Evolutionary conservation across 768 basidiomycete species (phyloP), one percentile per base, ranked within the genome.

Genomic region (Termitomyces sp.): DNA sequence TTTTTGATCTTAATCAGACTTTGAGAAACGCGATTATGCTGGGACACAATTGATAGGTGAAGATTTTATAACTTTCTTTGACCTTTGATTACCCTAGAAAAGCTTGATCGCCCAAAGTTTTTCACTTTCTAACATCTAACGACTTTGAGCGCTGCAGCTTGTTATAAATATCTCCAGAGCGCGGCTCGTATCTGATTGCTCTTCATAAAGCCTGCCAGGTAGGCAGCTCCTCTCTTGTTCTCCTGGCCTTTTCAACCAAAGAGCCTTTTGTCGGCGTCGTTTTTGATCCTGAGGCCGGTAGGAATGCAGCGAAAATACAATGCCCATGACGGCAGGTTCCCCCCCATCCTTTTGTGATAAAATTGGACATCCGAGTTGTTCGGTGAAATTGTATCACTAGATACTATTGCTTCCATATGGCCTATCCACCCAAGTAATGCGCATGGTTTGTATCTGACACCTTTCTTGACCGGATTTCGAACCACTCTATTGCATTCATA

Each of bases 351-450:
- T 73, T 81, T 78, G 75, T 0, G 72, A n/a, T 84, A 80, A 65
- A 75, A 81, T 0, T 82, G 82, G 3, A 84, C 82, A 0, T 85
- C 82, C 48, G 77, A 85, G 45, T 72, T 88, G 0, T 82, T 84
- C 47, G 86, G 86, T 2, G 84, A 29, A 29, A 83, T 0, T 87
- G 83, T 67, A 70, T 86, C 5, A 81, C 82, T 1, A 85, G 86
- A 2, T 24, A 20, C 69, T 81, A 4, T 73, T 78, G 24, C 65
- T 85, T 1, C 64, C 76, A 5, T 72, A 77, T 50, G 49, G 75
- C 3, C 72, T 75, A 20, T 45, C 39, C 29, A 41, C 37, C 34
- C 16, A 24, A 13, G 16, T 51, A 45, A 24, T 7, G 28, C 34
- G 18, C 12, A 36, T 26, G 52, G 5, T 83, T 79, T 68, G 63